Conservation (phyloP, 208 protist species). For the Histomonas meleagridis region DNA sequence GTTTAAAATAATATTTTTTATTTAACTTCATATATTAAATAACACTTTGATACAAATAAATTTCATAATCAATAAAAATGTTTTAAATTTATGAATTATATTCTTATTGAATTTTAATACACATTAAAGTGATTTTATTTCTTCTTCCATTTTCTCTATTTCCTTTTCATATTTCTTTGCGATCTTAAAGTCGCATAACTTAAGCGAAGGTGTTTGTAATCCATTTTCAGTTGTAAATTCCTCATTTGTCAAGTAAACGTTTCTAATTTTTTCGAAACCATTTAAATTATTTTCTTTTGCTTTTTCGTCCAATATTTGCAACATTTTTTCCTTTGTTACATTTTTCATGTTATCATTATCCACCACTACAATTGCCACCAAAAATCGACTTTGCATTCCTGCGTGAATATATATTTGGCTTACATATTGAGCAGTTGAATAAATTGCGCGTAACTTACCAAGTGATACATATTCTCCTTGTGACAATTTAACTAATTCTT, state of each 20-base stretch:
- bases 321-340: neutral
- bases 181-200: conserved; percentile 42
- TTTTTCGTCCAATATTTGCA: neutral
- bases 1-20: too few species aligned
- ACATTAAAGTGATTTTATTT: neutral
- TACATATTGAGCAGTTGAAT: neutral
- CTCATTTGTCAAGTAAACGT: conserved; percentile 14
- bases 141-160: conserved; percentile 30
- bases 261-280: conserved; percentile 42
- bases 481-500: neutral
- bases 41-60: too few species aligned
- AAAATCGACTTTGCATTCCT: neutral
- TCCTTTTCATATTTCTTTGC: conserved; percentile 9
- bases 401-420: conserved; percentile 6
- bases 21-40: too few species aligned
- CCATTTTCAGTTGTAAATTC: conserved; percentile 45
- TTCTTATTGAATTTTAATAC: too few species aligned
- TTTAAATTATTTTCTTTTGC: neutral
- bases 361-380: neutral
- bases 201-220: conserved; percentile 47
- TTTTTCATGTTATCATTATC: too few species aligned
- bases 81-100: too few species aligned
- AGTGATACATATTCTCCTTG: conserved; percentile 36
- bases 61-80: too few species aligned
- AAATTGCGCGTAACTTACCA: neutral